phyloP scores from a whole-genome alignment of 352 stramenopile genomes.

The Phytophthora pisi region DNA sequence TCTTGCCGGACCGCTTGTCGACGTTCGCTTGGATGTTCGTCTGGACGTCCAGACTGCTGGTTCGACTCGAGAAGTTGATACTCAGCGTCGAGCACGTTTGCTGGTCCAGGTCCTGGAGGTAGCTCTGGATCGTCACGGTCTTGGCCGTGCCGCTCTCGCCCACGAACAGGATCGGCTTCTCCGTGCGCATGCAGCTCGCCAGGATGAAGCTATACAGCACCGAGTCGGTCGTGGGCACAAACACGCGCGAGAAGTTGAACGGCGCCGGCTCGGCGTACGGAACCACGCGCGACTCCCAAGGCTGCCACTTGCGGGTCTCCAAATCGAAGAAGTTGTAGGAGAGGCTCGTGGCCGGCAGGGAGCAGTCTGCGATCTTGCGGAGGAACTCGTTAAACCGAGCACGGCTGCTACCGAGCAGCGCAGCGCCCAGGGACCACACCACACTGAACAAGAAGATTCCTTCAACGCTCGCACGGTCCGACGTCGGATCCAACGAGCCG shows the following conservation, averaged over 20 bases:
- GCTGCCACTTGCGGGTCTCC: constrained; percentile 91
- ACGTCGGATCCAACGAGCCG: constrained; percentile 46
- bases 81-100: constrained; percentile 72
- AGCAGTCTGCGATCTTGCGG: constrained; percentile 80
- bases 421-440: constrained; percentile 92
- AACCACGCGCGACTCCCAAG: constrained; percentile 86
- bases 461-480: constrained; percentile 80
- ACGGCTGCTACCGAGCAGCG: constrained; percentile 80
- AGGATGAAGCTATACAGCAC: constrained; percentile 95
- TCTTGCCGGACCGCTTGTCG: constrained; percentile 95
- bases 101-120: constrained; percentile 83
- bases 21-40: constrained; percentile 95
- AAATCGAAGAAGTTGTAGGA: constrained; percentile 93
- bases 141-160: constrained; percentile 95
- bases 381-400: constrained; percentile 92
- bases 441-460: constrained; percentile 94
- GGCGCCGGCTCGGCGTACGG: constrained; percentile 92
- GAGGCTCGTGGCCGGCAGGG: constrained; percentile 78
- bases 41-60: constrained; percentile 93
- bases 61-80: constrained; percentile 95
- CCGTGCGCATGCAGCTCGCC: constrained; percentile 82
- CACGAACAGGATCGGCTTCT: constrained; percentile 93
- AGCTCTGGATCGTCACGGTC: constrained; percentile 96
- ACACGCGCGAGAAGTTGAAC: constrained; percentile 95
- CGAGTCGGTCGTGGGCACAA: constrained; percentile 95